A percentile compares a stretch with the other conserved stretches of the same genome.
Conservation (phyloP, 306 rosid genomes). For the Casuarina cunninghamiana region DNA sequence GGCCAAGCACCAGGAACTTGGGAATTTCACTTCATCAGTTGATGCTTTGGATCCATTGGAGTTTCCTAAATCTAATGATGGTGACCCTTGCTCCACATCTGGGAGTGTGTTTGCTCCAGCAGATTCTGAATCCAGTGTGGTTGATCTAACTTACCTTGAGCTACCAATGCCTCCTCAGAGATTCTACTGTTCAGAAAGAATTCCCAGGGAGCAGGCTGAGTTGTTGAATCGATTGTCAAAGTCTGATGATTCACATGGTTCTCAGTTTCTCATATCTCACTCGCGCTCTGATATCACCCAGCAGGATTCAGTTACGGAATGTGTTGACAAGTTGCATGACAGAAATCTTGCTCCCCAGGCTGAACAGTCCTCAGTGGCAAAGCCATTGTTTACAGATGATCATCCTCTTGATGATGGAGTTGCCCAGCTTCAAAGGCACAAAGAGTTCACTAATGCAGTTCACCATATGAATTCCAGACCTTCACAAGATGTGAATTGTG, state of each 20-base stretch:
- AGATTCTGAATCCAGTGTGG: conserved; percentile 52
- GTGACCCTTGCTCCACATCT: conserved; percentile 42
- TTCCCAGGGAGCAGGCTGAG: conserved; percentile 85
- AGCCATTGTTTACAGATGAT: conserved; percentile 37
- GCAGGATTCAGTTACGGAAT: conserved; percentile 47
- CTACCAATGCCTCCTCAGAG: conserved; percentile 70
- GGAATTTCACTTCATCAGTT: conserved; percentile 42
- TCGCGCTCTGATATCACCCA: conserved; percentile 52
- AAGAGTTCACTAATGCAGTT: conserved; percentile 54
- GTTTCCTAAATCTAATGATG: conserved; percentile 50
- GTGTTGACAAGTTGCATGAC: conserved; percentile 38
- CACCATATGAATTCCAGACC: conserved; percentile 43
- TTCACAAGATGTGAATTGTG: conserved; percentile 44
- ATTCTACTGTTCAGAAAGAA: conserved; percentile 80
- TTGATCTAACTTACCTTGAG: conserved; percentile 66
- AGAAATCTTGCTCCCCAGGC: conserved; percentile 43
- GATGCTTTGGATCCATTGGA: conserved; percentile 45
- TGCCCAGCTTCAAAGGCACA: conserved; percentile 42
- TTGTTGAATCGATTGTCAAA: conserved; percentile 75
- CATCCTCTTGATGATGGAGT: conserved; percentile 50
- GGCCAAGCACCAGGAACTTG: conserved; percentile 50
- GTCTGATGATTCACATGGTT: conserved; percentile 77
- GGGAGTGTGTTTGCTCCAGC: conserved; percentile 43
- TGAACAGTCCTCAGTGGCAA: conserved; percentile 42
- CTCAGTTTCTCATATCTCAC: conserved; percentile 59